phyloP scores from a whole-genome alignment of 768 basidiomycete genomes.

The Suillus cothurnatus region DNA sequence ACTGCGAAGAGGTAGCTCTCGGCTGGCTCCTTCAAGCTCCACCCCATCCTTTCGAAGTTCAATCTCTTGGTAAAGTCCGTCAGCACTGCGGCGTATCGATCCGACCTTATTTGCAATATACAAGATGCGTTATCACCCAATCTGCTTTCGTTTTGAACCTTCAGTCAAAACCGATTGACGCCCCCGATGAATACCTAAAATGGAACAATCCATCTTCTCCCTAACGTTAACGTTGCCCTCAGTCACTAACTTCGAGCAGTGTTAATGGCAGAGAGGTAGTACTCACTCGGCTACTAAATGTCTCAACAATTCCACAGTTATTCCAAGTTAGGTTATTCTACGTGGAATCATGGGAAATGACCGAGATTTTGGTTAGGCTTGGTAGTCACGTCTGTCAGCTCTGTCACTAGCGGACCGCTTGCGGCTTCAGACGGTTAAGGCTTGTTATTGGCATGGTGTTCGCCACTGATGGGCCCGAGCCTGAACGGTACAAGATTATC shows the following conservation, averaged over 20 bases:
- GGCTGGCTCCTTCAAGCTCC: neutral
- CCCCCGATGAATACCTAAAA: neutral
- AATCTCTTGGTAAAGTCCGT: neutral
- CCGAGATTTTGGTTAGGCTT: neutral
- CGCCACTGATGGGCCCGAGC: neutral
- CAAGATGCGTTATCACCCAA: conserved; percentile 2
- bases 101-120: neutral
- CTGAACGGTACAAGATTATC: neutral
- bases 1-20: neutral
- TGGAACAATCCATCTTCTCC: neutral
- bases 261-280: neutral
- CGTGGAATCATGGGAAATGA: neutral
- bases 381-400: neutral
- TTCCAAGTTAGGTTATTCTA: neutral
- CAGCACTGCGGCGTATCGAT: neutral
- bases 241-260: neutral
- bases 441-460: neutral
- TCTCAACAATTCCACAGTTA: neutral
- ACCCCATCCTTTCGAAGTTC: conserved; percentile 3
- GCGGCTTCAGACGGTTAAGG: neutral
- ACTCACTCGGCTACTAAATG: neutral
- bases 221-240: no score
- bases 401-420: neutral
- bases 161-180: neutral
- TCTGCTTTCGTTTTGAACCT: neutral